Conservation (phyloP, 441 rosid genomes). For the Brassica balearica region DNA sequence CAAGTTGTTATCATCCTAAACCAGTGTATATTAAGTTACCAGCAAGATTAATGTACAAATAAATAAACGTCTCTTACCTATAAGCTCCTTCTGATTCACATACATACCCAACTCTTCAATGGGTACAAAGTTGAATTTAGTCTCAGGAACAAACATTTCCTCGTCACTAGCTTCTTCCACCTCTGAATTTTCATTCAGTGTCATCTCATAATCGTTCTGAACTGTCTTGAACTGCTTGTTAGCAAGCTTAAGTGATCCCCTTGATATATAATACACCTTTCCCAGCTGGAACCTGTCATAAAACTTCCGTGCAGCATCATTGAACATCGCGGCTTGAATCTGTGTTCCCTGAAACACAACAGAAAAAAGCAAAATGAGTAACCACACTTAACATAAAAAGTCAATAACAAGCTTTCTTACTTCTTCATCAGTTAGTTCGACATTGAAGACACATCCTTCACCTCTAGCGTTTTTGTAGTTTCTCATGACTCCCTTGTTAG, state of each 20-base stretch:
- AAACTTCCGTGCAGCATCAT: slow-evolving; percentile 88
- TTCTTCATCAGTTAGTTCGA: slow-evolving; percentile 93
- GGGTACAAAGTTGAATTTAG: slow-evolving; percentile 78
- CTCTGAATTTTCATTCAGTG: slow-evolving; percentile 78
- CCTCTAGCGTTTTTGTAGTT: slow-evolving; percentile 85
- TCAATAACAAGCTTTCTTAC: slow-evolving; percentile 49
- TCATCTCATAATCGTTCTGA: slow-evolving; percentile 95
- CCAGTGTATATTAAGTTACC: neutral
- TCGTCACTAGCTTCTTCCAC: slow-evolving; percentile 82
- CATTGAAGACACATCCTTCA: slow-evolving; percentile 97
- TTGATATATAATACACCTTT: slow-evolving; percentile 83
- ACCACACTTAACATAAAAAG: neutral
- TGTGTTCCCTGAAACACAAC: slow-evolving; percentile 74
- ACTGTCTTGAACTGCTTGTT: slow-evolving; percentile 89
- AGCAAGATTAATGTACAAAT: neutral
- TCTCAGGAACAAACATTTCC: slow-evolving; percentile 72
- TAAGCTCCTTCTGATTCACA: slow-evolving; percentile 72
- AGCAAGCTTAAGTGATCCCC: slow-evolving; percentile 82
- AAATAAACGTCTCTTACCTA: slow-evolving; percentile 56
- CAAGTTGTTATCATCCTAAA: neutral
- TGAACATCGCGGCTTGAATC: slow-evolving; percentile 97
- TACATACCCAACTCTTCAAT: slow-evolving; percentile 79
- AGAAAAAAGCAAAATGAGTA: neutral
- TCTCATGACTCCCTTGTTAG: slow-evolving; percentile 87
- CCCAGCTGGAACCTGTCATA: slow-evolving; percentile 80